Conservation (phyloP, 345 rosid genomes). For the Aethionema arabicum region DNA sequence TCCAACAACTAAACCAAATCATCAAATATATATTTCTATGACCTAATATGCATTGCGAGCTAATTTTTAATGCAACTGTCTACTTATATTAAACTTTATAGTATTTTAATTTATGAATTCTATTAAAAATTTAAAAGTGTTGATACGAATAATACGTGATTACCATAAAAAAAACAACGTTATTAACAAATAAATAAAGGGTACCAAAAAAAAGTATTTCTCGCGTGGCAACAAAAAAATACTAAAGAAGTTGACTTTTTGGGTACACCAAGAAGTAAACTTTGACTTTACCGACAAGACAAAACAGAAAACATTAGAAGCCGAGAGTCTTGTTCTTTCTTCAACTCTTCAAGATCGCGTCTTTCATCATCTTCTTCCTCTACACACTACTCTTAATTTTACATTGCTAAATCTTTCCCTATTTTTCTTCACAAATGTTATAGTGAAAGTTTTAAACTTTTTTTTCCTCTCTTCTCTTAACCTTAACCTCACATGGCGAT, state of each 20-base stretch:
- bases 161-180: background rate
- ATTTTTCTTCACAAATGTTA: slow-evolving; percentile 10
- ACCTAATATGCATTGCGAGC: too few relatives aligned
- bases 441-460: slow-evolving; percentile 7
- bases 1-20: too few relatives aligned
- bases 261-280: background rate
- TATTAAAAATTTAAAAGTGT: too few relatives aligned
- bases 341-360: background rate
- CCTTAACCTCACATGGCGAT: slow-evolving; percentile 38
- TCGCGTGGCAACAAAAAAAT: slow-evolving; percentile 23
- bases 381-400: background rate
- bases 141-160: background rate
- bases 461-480: background rate
- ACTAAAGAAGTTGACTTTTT: slow-evolving; percentile 16
- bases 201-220: background rate
- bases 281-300: slow-evolving; percentile 26
- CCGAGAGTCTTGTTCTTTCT: slow-evolving; percentile 7
- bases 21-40: too few relatives aligned
- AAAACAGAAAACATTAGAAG: slow-evolving; percentile 2
- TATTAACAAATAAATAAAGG: background rate
- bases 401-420: background rate
- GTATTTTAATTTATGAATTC: too few relatives aligned
- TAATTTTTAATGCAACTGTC: too few relatives aligned
- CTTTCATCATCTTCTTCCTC: slow-evolving; percentile 27
- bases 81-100: too few relatives aligned